A percentile compares a stretch with the other conserved stretches of the same genome.
Evolutionary conservation across 495 filamentous ascomycete species (phyloP).

Genomic region (Polyplosphaeria fusca): DNA sequence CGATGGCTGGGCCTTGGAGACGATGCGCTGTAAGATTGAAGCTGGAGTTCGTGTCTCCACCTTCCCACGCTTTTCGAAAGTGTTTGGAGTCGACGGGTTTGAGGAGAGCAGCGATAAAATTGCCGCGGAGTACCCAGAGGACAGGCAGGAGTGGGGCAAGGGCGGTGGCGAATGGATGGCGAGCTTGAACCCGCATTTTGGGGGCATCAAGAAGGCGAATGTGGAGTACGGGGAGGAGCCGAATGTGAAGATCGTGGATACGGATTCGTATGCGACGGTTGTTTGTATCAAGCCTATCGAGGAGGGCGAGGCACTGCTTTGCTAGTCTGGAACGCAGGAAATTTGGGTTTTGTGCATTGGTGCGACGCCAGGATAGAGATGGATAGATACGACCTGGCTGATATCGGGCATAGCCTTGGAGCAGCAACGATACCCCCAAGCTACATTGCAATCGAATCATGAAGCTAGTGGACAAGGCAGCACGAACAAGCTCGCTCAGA

Average conservation of each 20-base stretch:
- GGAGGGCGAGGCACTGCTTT: neutral
- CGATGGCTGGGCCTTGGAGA: constrained; percentile 40
- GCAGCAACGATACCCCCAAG: too few species aligned
- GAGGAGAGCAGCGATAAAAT: neutral
- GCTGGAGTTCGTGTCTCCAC: constrained; percentile 6
- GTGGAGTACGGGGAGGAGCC: constrained; percentile 2
- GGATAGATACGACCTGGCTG: too few species aligned
- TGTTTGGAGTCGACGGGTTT: neutral
- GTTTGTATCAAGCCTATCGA: neutral
- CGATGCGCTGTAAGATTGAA: constrained; percentile 30
- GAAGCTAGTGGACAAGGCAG: too few species aligned
- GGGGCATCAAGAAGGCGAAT: neutral
- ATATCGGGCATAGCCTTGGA: too few species aligned
- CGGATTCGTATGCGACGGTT: neutral
- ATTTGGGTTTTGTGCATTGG: too few species aligned
- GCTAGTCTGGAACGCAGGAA: too few species aligned
- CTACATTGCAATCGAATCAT: too few species aligned
- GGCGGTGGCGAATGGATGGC: neutral
- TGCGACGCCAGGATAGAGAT: too few species aligned
- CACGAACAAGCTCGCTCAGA: too few species aligned
- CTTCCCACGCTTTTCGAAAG: constrained; percentile 13
- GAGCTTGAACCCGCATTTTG: neutral
- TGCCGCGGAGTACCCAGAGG: neutral
- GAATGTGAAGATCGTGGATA: constrained; percentile 1
- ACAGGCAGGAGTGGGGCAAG: neutral